These are phyloP conservation scores for Xylaria sp. DNA, from an alignment of 2,329 filamentous ascomycete species.

Conservation along the genomic window DNA sequence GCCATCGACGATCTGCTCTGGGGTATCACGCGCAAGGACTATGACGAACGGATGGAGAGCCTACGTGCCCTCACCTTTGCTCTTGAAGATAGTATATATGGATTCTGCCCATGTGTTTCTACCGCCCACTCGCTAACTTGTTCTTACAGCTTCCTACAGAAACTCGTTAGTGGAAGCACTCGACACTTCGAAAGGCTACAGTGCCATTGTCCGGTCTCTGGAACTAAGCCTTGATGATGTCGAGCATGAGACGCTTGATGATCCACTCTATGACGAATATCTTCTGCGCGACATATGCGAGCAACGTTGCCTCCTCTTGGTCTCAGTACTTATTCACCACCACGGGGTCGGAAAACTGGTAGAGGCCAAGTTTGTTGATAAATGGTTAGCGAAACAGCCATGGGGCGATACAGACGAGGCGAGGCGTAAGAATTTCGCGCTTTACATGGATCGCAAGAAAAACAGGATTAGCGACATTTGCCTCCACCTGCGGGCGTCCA, in stretches of 20 bases:
- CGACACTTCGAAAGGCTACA: constrained; percentile 62
- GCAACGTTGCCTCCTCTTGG: constrained; percentile 68
- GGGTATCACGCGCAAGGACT: constrained; percentile 68
- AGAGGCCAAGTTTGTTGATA: constrained; percentile 73
- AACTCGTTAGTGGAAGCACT: constrained; percentile 58
- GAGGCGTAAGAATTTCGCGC: constrained; percentile 64
- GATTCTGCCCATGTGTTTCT: background rate
- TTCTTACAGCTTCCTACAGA: constrained; percentile 47
- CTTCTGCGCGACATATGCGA: constrained; percentile 70
- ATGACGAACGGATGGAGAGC: constrained; percentile 67
- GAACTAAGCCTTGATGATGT: constrained; percentile 65
- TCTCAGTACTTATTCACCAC: constrained; percentile 68
- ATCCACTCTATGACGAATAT: constrained; percentile 71
- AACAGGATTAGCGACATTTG: constrained; percentile 67
- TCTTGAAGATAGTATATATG: constrained; percentile 59
- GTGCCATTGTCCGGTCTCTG: constrained; percentile 69
- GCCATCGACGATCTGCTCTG: constrained; percentile 64
- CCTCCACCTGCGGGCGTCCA: constrained; percentile 60
- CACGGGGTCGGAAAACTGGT: constrained; percentile 68
- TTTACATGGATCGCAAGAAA: constrained; percentile 61
- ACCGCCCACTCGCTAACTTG: constrained; percentile 20
- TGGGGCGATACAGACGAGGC: constrained; percentile 68
- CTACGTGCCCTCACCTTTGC: constrained; percentile 68
- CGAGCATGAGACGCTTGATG: constrained; percentile 62
- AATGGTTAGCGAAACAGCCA: constrained; percentile 78